Conservation (phyloP, 2,329 filamentous ascomycete species). For the Aquanectria penicillioides region DNA sequence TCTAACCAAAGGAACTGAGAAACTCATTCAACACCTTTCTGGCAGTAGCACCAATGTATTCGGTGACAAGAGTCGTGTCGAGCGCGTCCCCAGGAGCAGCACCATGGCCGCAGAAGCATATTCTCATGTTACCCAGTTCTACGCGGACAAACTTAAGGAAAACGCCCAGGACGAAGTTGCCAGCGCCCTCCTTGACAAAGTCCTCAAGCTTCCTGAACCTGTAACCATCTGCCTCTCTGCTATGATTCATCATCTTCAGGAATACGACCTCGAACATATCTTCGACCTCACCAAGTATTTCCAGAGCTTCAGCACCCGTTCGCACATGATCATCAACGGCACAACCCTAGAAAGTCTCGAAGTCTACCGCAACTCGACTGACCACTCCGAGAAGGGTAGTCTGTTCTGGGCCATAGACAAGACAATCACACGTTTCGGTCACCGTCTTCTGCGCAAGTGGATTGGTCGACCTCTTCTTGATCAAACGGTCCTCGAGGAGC, state of each 20-base stretch:
- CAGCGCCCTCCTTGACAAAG: conserved; percentile 80
- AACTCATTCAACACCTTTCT: conserved; percentile 88
- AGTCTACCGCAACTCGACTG: conserved; percentile 94
- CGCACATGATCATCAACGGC: conserved; percentile 95
- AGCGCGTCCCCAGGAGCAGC: conserved; percentile 78
- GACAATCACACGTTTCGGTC: conserved; percentile 89
- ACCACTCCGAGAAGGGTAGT: conserved; percentile 85
- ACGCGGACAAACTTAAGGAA: conserved; percentile 83
- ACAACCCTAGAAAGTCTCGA: conserved; percentile 95
- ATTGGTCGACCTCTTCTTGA: conserved; percentile 90
- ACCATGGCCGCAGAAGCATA: conserved; percentile 86
- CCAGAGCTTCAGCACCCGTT: conserved; percentile 90
- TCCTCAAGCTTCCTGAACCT: conserved; percentile 83
- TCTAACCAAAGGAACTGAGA: conserved; percentile 89
- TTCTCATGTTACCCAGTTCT: conserved; percentile 92
- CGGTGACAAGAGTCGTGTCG: conserved; percentile 88
- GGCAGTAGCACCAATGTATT: conserved; percentile 92
- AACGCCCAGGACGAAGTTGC: conserved; percentile 65
- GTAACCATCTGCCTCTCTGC: conserved; percentile 93
- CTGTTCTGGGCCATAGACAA: conserved; percentile 96
- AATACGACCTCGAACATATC: conserved; percentile 94
- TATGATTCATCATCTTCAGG: conserved; percentile 92
- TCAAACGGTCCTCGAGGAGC: conserved; percentile 76
- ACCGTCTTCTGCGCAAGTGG: conserved; percentile 91
- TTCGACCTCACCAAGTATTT: conserved; percentile 98